phyloP scores from a whole-genome alignment of 2,329 filamentous ascomycete genomes.

The Clonostachys rosea region DNA sequence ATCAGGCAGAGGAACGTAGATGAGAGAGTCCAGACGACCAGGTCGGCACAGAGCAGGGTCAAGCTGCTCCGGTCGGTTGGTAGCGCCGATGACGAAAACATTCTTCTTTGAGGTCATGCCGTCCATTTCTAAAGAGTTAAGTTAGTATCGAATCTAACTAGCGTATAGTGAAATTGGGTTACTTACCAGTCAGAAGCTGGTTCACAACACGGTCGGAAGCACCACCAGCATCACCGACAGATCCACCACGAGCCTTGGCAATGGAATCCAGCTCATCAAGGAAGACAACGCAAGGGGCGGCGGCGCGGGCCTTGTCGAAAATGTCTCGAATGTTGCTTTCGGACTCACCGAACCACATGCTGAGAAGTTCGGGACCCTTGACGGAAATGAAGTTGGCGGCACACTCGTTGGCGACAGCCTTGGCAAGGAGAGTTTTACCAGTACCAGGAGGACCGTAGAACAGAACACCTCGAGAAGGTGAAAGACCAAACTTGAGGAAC shows the following conservation, averaged over 20 bases:
- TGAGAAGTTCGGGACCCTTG: constrained; percentile 96
- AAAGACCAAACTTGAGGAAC: constrained; percentile 99
- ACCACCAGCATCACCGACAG: constrained; percentile 91
- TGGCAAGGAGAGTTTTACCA: constrained; percentile 99
- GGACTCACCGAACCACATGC: constrained; percentile 99
- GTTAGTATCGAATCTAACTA: neutral
- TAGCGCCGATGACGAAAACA: constrained; percentile 98
- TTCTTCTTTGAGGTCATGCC: constrained; percentile 99
- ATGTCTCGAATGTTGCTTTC: constrained; percentile 99
- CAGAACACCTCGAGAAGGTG: constrained; percentile 93
- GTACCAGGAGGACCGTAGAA: constrained; percentile 99
- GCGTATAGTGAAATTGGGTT: neutral
- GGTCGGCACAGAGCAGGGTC: constrained; percentile 97
- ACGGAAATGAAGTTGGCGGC: constrained; percentile 99
- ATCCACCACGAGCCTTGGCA: constrained; percentile 98
- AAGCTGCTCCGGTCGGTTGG: constrained; percentile 97
- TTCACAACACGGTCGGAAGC: constrained; percentile 99
- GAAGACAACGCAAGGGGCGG: constrained; percentile 97
- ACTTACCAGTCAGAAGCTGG: constrained; percentile 91
- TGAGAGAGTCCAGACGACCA: constrained; percentile 95
- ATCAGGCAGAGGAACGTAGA: constrained; percentile 96
- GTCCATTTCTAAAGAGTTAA: constrained; percentile 72
- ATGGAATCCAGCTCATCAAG: constrained; percentile 98
- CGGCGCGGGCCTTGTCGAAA: constrained; percentile 98
- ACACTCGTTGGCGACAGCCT: constrained; percentile 98